phyloP scores from a whole-genome alignment of 2,329 filamentous ascomycete species.

The Botrytis porri region DNA sequence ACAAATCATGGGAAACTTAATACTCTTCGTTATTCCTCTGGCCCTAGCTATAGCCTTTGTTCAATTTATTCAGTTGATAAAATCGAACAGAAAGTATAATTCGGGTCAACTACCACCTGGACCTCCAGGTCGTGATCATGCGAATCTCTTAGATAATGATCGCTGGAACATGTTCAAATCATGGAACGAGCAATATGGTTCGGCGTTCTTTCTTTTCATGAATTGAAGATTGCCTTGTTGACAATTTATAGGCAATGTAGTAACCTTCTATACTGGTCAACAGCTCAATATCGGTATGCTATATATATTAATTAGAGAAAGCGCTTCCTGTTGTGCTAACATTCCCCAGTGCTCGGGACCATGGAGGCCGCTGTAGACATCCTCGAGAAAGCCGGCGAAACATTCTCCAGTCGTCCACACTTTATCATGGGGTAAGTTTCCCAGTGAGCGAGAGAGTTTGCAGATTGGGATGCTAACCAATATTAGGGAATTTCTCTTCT shows the following conservation, averaged over 20 bases:
- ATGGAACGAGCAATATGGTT: conserved; percentile 3
- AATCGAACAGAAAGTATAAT: not conserved
- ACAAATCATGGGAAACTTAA: not conserved
- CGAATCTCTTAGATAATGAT: not conserved
- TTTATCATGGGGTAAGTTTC: not conserved
- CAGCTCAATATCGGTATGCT: not conserved
- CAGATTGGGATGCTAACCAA: not conserved
- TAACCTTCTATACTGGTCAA: not conserved
- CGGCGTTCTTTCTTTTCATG: not conserved
- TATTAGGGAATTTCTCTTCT: not conserved
- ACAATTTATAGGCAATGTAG: not conserved
- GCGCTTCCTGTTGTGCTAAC: not conserved
- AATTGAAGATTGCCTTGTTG: not conserved
- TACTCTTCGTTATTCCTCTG: not conserved
- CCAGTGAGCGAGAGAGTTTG: not conserved
- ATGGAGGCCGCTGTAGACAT: not conserved
- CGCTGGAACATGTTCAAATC: not conserved
- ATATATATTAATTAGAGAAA: not conserved
- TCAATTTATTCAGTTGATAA: not conserved
- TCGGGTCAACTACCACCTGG: not conserved
- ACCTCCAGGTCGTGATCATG: not conserved
- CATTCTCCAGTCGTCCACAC: not conserved
- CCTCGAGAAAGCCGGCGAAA: not conserved
- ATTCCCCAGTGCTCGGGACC: not conserved
- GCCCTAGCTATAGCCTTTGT: not conserved